Percentiles rank a stretch among this genome's conserved stretches.
These are phyloP conservation scores for Radiomyces spectabilis DNA, from an alignment of 192 early-diverging fungal genomes.

Conservation along the genomic window DNA sequence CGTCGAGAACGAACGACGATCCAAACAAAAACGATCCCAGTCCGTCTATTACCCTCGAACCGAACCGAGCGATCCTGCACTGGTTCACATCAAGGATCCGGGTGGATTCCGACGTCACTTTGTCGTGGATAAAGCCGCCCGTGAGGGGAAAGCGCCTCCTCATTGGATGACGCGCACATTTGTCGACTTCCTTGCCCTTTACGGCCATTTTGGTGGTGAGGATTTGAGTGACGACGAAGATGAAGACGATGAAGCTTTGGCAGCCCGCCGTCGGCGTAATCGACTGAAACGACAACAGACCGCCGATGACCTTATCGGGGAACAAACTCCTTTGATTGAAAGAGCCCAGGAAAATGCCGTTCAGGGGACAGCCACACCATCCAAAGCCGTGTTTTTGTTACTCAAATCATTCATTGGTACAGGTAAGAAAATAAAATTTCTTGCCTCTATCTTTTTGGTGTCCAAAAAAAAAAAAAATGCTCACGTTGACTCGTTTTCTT, in stretches of 20 bases:
- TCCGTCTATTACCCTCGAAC: slow-evolving; percentile 44
- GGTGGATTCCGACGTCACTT: slow-evolving; percentile 89
- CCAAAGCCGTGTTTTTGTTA: slow-evolving; percentile 38
- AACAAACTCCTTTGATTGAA: slow-evolving; percentile 36
- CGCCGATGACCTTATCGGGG: background rate
- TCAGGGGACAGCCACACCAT: slow-evolving; percentile 27
- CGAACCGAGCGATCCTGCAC: slow-evolving; percentile 42
- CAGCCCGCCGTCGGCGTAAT: background rate
- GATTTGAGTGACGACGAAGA: slow-evolving; percentile 79
- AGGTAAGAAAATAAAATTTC: slow-evolving; percentile 9
- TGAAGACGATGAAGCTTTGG: slow-evolving; percentile 37
- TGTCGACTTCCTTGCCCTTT: slow-evolving; percentile 89
- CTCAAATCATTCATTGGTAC: slow-evolving; percentile 44
- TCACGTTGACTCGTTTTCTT: background rate
- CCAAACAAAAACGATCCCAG: slow-evolving; percentile 37
- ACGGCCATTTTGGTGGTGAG: slow-evolving; percentile 92
- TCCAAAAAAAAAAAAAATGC: too few relatives aligned
- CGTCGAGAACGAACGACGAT: slow-evolving; percentile 41
- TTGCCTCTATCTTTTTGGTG: background rate
- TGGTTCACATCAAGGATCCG: slow-evolving; percentile 61
- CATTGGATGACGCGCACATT: slow-evolving; percentile 85
- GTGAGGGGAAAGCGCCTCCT: slow-evolving; percentile 55
- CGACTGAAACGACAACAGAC: background rate
- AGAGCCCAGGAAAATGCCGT: slow-evolving; percentile 11
- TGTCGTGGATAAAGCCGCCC: slow-evolving; percentile 59